Conservation (phyloP, 352 stramenopile genomes). For the Aphanomyces invadans region DNA sequence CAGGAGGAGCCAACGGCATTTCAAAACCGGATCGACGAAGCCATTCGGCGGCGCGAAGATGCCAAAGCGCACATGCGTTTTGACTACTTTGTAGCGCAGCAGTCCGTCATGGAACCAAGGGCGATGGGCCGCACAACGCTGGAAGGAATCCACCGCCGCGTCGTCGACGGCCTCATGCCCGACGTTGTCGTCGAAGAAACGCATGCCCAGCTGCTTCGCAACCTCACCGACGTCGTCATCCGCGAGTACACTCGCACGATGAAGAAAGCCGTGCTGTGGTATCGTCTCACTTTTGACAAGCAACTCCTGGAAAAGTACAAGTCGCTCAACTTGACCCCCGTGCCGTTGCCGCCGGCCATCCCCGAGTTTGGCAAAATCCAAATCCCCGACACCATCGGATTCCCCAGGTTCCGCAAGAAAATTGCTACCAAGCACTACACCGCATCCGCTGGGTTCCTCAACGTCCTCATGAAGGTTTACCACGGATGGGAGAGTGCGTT, state of each 20-base stretch:
- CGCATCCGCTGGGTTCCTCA: slow-evolving; percentile 54
- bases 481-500: slow-evolving; percentile 87
- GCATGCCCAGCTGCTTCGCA: slow-evolving; percentile 53
- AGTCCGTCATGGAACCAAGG: slow-evolving; percentile 58
- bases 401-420: slow-evolving; percentile 41
- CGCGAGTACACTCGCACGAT: slow-evolving; percentile 87
- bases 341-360: slow-evolving; percentile 26
- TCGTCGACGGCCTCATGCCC: slow-evolving; percentile 71
- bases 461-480: slow-evolving; percentile 82
- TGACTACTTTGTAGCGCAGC: slow-evolving; percentile 83
- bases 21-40: slow-evolving; percentile 61
- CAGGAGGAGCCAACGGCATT: slow-evolving; percentile 59
- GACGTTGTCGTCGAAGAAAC: slow-evolving; percentile 52
- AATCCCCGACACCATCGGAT: slow-evolving; percentile 44
- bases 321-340: slow-evolving; percentile 52
- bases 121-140: slow-evolving; percentile 73
- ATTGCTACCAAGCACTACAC: slow-evolving; percentile 44
- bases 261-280: slow-evolving; percentile 85
- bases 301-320: slow-evolving; percentile 57
- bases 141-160: slow-evolving; percentile 73
- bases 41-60: slow-evolving; percentile 48
- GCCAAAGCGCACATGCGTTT: slow-evolving; percentile 86
- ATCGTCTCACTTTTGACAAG: slow-evolving; percentile 44
- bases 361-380: slow-evolving; percentile 68
- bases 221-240: slow-evolving; percentile 83